Conservation (phyloP, 208 protist species). For the Leishmania arabica region DNA sequence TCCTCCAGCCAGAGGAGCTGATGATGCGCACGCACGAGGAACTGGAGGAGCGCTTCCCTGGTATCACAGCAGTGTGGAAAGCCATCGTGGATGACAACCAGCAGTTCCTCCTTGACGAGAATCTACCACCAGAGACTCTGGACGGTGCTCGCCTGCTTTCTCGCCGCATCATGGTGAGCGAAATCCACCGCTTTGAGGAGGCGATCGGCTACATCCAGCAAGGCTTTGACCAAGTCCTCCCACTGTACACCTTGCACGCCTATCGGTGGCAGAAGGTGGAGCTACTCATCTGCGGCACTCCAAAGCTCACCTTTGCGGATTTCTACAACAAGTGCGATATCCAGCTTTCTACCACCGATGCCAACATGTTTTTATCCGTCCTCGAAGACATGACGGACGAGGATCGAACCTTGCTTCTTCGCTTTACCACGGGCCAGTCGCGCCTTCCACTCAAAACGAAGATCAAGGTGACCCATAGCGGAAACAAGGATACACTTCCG, state of each 20-base stretch:
- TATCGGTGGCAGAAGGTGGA: slow-evolving; percentile 90
- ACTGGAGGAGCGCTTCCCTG: slow-evolving; percentile 84
- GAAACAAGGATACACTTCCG: slow-evolving; percentile 80
- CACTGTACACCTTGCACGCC: slow-evolving; percentile 81
- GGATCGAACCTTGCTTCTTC: slow-evolving; percentile 82
- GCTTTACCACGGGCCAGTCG: slow-evolving; percentile 90
- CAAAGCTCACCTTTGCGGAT: slow-evolving; percentile 78
- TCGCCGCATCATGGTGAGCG: slow-evolving; percentile 57
- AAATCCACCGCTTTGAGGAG: slow-evolving; percentile 68
- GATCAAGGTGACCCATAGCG: slow-evolving; percentile 87
- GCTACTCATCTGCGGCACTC: slow-evolving; percentile 75
- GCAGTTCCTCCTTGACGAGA: slow-evolving; percentile 38
- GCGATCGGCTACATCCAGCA: slow-evolving; percentile 75
- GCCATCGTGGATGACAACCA: slow-evolving; percentile 45
- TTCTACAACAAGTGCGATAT: slow-evolving; percentile 80
- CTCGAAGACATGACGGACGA: slow-evolving; percentile 83
- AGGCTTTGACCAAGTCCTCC: slow-evolving; percentile 83
- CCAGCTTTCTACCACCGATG: slow-evolving; percentile 50
- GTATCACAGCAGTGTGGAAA: slow-evolving; percentile 56
- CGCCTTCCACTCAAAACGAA: slow-evolving; percentile 78
- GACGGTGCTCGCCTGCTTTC: slow-evolving; percentile 59
- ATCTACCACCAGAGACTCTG: slow-evolving; percentile 53
- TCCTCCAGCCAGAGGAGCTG: slow-evolving; percentile 61
- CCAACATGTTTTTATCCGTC: slow-evolving; percentile 74
- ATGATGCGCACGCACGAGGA: slow-evolving; percentile 73